A percentile compares a stretch with the other conserved stretches of the same genome.
Evolutionary conservation across 768 basidiomycete genomes (phyloP).

Genomic region (Cystobasidium onofrii): DNA sequence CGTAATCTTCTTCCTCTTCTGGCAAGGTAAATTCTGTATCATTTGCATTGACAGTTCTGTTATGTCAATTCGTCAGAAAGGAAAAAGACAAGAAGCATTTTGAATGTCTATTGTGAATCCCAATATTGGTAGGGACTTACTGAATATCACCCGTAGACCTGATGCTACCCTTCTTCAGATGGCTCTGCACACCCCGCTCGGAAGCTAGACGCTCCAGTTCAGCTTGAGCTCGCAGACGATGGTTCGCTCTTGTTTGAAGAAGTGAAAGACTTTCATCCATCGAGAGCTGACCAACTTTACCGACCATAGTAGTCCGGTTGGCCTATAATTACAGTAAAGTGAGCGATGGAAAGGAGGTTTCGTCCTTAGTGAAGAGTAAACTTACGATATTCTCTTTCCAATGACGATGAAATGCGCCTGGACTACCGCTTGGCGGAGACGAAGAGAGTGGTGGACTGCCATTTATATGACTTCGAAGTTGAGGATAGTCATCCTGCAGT

Average conservation of each 20-base stretch:
- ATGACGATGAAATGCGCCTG: neutral
- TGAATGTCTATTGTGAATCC: no score
- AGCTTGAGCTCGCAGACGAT: neutral
- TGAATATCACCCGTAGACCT: neutral
- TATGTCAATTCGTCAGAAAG: neutral
- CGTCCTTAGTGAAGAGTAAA: neutral
- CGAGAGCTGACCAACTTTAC: neutral
- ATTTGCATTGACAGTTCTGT: neutral
- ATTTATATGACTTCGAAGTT: neutral
- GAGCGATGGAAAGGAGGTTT: neutral
- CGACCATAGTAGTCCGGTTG: constrained; percentile 4
- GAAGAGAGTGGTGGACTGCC: neutral
- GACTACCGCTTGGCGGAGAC: neutral
- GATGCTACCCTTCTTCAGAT: neutral
- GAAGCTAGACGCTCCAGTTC: neutral
- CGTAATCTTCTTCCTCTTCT: constrained; percentile 28
- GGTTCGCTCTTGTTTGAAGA: neutral
- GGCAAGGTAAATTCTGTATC: neutral
- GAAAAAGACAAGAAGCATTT: no score
- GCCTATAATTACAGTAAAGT: neutral
- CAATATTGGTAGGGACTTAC: no score
- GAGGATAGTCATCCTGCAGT: neutral
- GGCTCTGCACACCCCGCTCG: neutral
- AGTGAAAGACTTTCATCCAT: constrained; percentile 3
- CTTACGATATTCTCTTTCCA: constrained; percentile 4